Conservation (phyloP, 148 eudicot genomes). For the Diospyros lotus region DNA sequence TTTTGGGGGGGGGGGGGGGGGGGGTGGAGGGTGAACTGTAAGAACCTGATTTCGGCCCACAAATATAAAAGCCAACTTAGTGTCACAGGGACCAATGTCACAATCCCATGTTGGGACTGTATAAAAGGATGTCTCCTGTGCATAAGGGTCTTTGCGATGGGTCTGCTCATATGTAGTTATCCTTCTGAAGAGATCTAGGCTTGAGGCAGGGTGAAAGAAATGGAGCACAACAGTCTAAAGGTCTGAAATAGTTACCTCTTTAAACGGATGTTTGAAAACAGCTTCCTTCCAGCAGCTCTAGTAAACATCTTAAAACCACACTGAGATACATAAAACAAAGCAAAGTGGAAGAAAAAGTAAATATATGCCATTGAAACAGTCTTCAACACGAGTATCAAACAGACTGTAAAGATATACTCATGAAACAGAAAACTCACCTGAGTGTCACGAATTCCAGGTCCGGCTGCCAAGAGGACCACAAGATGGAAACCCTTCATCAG, state of each 20-base stretch:
- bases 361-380: not conserved
- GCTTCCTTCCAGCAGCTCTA: conserved; percentile 85
- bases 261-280: conserved; percentile 78
- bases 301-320: conserved; percentile 99
- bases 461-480: conserved; percentile 93
- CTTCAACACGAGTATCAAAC: conserved; percentile 2
- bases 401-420: not conserved
- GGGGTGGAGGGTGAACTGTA: too few relatives aligned
- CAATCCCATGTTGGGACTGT: too few relatives aligned
- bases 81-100: too few relatives aligned
- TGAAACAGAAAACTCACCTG: conserved; percentile 49
- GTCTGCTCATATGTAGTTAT: not conserved
- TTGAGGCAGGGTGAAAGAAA: not conserved
- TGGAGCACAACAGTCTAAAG: not conserved
- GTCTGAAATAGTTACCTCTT: conserved; percentile 53
- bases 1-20: too few relatives aligned
- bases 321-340: conserved; percentile 39
- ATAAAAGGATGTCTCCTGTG: too few relatives aligned
- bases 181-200: not conserved
- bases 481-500: conserved; percentile 97
- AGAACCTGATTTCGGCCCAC: too few relatives aligned
- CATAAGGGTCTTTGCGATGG: too few relatives aligned
- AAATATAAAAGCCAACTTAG: too few relatives aligned
- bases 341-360: conserved; percentile 1
- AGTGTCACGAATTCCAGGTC: conserved; percentile 95